phyloP scores from a whole-genome alignment of 192 early-diverging fungal genomes.

The Coemansia javaensis region DNA sequence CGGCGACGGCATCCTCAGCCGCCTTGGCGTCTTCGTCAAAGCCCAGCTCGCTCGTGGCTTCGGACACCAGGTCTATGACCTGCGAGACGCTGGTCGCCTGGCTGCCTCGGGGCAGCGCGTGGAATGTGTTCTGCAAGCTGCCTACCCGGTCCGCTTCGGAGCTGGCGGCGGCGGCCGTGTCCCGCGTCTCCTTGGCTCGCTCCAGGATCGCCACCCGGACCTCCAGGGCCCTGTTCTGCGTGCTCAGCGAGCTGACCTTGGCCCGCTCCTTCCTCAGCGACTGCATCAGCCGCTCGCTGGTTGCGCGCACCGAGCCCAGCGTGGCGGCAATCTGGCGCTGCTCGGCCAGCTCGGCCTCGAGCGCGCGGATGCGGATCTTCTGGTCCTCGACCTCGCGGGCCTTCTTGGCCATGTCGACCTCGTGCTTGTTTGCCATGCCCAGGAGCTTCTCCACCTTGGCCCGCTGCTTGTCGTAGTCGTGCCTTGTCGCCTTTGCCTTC shows the following conservation, averaged over 20 bases:
- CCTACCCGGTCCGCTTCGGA: too few species aligned
- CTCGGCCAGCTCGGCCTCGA: conserved; percentile 20
- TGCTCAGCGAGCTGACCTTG: conserved; percentile 8
- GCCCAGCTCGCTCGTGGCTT: conserved; percentile 9
- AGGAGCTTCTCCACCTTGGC: conserved; percentile 9
- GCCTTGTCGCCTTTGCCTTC: background rate
- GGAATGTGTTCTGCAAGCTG: too few species aligned
- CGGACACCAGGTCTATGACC: conserved; percentile 5
- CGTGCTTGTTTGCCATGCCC: too few species aligned
- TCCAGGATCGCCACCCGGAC: conserved; percentile 9
- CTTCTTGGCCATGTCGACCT: conserved; percentile 38
- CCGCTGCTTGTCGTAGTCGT: conserved; percentile 14
- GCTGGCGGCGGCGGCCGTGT: background rate
- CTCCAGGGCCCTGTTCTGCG: conserved; percentile 15
- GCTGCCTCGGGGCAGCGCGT: too few species aligned
- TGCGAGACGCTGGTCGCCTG: background rate
- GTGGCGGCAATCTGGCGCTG: conserved; percentile 27
- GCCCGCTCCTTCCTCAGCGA: conserved; percentile 32
- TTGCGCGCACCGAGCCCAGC: conserved; percentile 36
- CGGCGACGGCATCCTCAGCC: conserved; percentile 4
- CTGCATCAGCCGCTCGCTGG: conserved; percentile 35
- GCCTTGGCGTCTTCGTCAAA: conserved; percentile 20
- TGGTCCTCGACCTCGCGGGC: conserved; percentile 19
- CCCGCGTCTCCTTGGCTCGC: background rate
- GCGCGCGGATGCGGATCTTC: background rate